These are phyloP conservation scores for Fraxinus ornus DNA, from an alignment of 305 asterid species.

Conservation along the genomic window DNA sequence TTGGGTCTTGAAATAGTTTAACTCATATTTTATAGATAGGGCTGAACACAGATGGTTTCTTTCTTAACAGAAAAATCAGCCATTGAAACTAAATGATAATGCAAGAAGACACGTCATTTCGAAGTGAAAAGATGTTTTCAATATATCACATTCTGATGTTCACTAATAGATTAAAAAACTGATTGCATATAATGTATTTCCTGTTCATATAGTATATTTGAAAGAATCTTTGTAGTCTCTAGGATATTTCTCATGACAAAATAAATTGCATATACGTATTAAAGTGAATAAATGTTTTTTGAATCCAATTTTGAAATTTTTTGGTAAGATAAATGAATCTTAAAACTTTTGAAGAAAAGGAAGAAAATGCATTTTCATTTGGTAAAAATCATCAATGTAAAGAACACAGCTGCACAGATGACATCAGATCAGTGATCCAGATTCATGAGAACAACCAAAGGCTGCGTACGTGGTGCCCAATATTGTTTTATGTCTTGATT, in stretches of 20 bases:
- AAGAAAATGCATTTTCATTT: constrained; percentile 5
- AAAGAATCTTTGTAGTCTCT: background rate
- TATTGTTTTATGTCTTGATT: background rate
- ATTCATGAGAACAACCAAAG: background rate
- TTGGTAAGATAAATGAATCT: background rate
- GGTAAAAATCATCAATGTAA: background rate
- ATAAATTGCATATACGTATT: background rate
- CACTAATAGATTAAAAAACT: background rate
- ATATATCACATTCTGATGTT: background rate
- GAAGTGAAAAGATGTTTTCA: background rate
- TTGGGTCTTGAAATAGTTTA: background rate
- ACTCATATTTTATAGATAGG: background rate
- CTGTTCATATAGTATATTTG: background rate
- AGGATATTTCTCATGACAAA: background rate
- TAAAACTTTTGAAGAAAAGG: background rate
- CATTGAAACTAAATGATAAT: background rate
- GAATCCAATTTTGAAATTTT: background rate
- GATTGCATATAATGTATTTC: background rate
- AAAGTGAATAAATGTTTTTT: background rate
- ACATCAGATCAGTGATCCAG: constrained; percentile 6
- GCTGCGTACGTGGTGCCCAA: background rate
- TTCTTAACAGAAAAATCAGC: background rate
- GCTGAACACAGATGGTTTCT: background rate
- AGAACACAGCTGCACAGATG: background rate
- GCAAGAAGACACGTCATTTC: background rate